Percentiles rank a stretch among this genome's conserved stretches.
Evolutionary conservation across 1,284 basidiomycete species (phyloP).

Genomic region (Binderoboletus segoi): DNA sequence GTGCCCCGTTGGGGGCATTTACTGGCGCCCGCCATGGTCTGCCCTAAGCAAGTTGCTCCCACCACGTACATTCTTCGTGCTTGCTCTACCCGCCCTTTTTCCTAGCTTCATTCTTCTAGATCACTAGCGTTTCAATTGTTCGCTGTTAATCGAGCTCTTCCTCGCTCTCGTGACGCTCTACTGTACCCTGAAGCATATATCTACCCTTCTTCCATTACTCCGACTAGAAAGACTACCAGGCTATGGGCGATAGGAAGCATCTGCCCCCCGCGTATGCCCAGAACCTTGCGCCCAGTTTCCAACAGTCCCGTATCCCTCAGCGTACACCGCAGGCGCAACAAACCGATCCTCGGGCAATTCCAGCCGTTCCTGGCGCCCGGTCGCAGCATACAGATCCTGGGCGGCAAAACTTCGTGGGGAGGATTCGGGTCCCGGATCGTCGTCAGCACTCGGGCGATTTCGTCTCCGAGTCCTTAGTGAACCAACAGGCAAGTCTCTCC

Average conservation of each 20-base stretch:
- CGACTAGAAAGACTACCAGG: too few species aligned
- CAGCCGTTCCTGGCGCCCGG: constrained; percentile 48
- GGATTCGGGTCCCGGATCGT: too few species aligned
- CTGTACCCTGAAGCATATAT: constrained; percentile 32
- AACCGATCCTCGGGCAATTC: constrained; percentile 41
- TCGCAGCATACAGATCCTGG: constrained; percentile 57
- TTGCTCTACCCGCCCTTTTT: constrained; percentile 22
- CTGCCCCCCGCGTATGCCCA: constrained; percentile 52
- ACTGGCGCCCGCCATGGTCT: constrained; percentile 41
- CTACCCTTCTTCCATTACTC: constrained; percentile 20
- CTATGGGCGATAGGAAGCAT: constrained; percentile 65
- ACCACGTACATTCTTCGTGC: constrained; percentile 41
- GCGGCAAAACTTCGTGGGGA: constrained; percentile 46
- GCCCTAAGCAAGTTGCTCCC: constrained; percentile 43
- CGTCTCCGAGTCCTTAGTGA: constrained; percentile 40
- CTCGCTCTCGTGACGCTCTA: constrained; percentile 19
- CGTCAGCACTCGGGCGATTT: constrained; percentile 46
- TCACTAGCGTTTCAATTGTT: too few species aligned
- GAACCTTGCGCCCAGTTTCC: constrained; percentile 49
- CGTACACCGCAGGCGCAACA: constrained; percentile 42
- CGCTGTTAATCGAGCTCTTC: constrained; percentile 19
- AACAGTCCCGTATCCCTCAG: constrained; percentile 48
- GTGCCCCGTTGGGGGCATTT: too few species aligned
- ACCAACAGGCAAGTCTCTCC: constrained; percentile 48
- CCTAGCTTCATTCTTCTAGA: too few species aligned